These are phyloP conservation scores for Eustoma russellianum DNA, from an alignment of 257 asterid genomes.

Conservation along the genomic window DNA sequence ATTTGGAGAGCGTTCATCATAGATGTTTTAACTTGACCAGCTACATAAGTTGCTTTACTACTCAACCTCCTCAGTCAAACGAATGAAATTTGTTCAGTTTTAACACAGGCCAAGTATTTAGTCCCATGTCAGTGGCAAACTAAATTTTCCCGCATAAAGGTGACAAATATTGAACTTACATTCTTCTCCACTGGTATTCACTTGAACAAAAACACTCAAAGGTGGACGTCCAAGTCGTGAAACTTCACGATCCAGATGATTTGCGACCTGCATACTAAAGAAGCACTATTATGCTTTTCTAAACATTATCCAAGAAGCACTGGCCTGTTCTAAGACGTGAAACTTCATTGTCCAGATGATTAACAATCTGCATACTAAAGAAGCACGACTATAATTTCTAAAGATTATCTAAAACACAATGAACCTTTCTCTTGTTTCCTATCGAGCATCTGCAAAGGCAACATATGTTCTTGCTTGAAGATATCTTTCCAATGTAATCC, in stretches of 20 bases:
- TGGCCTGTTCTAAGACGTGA: constrained; percentile 33
- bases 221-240: constrained; percentile 63
- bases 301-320: no score
- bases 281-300: constrained; percentile 4
- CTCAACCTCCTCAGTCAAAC: no score
- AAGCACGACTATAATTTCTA: neutral
- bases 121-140: neutral
- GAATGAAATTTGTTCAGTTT: no score
- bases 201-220: constrained; percentile 75
- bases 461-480: no score
- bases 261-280: constrained; percentile 46
- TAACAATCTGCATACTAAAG: constrained; percentile 45
- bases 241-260: constrained; percentile 61
- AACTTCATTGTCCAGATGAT: constrained; percentile 62
- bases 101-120: no score
- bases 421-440: no score
- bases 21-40: no score
- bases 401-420: no score
- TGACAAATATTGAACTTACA: constrained; percentile 40
- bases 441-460: no score
- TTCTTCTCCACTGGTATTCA: constrained; percentile 84
- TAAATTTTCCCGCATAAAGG: constrained; percentile 3
- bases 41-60: no score
- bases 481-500: no score
- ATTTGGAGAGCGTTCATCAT: neutral